Percentiles rank a stretch among this genome's conserved stretches.
Evolutionary conservation across 768 basidiomycete species (phyloP).

Genomic region (Boletus speciosus): DNA sequence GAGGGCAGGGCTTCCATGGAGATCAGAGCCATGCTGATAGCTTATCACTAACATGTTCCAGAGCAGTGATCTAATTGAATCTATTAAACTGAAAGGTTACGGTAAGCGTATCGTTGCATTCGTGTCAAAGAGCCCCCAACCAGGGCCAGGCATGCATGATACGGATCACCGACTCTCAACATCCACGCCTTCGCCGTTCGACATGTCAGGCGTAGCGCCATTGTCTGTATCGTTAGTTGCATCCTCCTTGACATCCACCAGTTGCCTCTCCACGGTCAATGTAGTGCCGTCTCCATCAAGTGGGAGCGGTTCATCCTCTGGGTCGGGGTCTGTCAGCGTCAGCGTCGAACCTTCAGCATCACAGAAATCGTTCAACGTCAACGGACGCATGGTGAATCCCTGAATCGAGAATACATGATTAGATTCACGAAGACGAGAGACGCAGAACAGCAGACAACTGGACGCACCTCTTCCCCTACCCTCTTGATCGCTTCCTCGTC

Average conservation of each 20-base stretch:
- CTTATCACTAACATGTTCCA: neutral
- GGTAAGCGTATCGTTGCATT: neutral
- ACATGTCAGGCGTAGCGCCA: neutral
- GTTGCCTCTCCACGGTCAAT: neutral
- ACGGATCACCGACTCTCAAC: conserved; percentile 4
- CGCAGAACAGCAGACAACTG: neutral
- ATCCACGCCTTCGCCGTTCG: neutral
- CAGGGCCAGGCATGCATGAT: neutral
- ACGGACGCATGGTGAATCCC: conserved; percentile 77
- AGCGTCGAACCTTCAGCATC: conserved; percentile 35
- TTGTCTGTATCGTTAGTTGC: neutral
- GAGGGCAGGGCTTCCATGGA: neutral
- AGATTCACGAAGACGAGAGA: neutral
- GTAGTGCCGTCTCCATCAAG: neutral
- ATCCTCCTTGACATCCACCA: conserved; percentile 3
- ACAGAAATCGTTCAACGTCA: conserved; percentile 69
- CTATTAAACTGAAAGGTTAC: conserved; percentile 11
- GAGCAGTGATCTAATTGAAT: conserved; percentile 3
- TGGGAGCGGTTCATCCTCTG: conserved; percentile 26
- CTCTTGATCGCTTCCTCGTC: conserved; percentile 48
- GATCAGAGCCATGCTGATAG: neutral
- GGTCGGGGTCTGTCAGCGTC: conserved; percentile 23
- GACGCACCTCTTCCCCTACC: conserved; percentile 40
- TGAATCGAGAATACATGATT: conserved; percentile 23
- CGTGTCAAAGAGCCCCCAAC: neutral